These are phyloP conservation scores for Lactarius akahatsu DNA, from an alignment of 768 basidiomycete species.

Conservation along the genomic window DNA sequence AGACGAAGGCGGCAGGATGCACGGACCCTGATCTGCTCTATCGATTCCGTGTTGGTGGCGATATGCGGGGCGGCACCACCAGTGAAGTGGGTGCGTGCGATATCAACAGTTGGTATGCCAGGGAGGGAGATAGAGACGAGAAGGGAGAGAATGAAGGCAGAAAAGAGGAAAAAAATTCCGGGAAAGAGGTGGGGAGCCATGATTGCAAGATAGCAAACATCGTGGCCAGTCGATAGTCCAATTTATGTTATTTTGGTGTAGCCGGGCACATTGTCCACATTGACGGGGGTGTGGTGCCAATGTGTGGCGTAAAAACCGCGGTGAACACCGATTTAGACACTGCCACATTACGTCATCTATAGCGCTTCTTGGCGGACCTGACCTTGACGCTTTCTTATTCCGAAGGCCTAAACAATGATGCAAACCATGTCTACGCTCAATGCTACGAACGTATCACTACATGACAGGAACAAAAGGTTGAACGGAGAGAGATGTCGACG, in stretches of 20 bases:
- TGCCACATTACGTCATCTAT: neutral
- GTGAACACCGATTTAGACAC: neutral
- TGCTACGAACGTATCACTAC: neutral
- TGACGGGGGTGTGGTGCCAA: neutral
- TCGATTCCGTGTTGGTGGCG: constrained; percentile 38
- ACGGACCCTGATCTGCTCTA: constrained; percentile 46
- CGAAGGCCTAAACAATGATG: neutral
- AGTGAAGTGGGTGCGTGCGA: constrained; percentile 56
- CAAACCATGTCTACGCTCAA: neutral
- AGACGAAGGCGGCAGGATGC: constrained; percentile 24
- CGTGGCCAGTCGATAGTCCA: neutral
- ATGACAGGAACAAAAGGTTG: neutral
- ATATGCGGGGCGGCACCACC: constrained; percentile 31
- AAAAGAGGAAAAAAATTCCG: constrained; percentile 54
- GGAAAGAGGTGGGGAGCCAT: constrained; percentile 57
- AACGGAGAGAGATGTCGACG: neutral
- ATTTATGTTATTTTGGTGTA: constrained; percentile 8
- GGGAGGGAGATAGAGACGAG: constrained; percentile 73
- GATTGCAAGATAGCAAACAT: neutral
- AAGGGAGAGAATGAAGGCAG: constrained; percentile 64
- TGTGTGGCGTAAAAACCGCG: constrained; percentile 2
- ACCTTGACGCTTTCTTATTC: too few species aligned
- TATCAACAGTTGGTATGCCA: constrained; percentile 62
- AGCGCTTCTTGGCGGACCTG: neutral
- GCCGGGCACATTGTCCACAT: neutral